Evolutionary conservation across 108 stramenopile genomes (phyloP).

Genomic region (Nannochloropsis salina): DNA sequence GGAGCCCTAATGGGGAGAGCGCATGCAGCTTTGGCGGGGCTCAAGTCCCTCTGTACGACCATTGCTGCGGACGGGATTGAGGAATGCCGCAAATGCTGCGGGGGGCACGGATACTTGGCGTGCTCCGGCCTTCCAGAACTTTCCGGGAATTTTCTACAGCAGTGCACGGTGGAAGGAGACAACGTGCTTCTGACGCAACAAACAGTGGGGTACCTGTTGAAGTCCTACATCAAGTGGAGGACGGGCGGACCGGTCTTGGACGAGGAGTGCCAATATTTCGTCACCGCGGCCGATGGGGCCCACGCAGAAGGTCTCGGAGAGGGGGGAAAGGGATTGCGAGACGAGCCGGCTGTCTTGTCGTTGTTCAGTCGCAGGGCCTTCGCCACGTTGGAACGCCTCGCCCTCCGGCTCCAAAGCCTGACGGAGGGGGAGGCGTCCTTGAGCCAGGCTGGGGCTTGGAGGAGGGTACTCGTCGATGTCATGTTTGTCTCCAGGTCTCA

Average conservation of each 20-base stretch:
- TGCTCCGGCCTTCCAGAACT: slow-evolving; percentile 77
- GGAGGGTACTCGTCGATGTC: background rate
- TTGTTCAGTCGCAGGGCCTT: background rate
- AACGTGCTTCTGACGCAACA: background rate
- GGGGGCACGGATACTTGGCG: slow-evolving; percentile 76
- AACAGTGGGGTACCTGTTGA: background rate
- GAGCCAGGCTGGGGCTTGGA: background rate
- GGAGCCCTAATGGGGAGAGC: slow-evolving; percentile 60
- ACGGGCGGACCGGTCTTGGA: background rate
- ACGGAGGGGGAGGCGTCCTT: background rate
- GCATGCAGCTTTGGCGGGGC: slow-evolving; percentile 75
- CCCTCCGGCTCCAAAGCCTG: background rate
- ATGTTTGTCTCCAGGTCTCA: background rate
- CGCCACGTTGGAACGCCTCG: background rate
- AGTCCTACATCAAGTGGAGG: background rate
- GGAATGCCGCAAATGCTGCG: slow-evolving; percentile 81
- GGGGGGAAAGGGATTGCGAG: background rate
- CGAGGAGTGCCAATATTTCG: background rate
- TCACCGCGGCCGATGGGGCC: background rate
- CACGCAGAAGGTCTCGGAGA: background rate
- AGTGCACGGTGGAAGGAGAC: slow-evolving; percentile 5
- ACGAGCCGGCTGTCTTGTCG: background rate
- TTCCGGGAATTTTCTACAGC: slow-evolving; percentile 28
- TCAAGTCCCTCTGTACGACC: slow-evolving; percentile 73
- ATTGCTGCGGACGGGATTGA: slow-evolving; percentile 84